Base-by-base conservation (phyloP, 331 rosid genomes). In the Rhamnella rubrinervis region DNA sequence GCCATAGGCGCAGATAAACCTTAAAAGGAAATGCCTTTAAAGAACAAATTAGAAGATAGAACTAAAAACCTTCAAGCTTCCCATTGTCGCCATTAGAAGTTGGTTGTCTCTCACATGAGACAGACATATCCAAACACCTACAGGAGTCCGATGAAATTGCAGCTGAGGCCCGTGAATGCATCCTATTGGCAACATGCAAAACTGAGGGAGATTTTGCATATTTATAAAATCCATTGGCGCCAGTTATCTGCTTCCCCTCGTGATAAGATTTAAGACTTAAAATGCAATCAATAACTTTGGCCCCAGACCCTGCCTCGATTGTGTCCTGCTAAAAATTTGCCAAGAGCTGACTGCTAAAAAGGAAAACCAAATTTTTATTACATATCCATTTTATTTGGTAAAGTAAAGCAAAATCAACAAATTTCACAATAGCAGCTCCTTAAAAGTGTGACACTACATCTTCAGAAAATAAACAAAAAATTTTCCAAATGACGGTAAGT, bases 271-370 rank as follows among this genome's bases (percentile, higher is more conserved):
- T 89, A 67, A 93, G 91, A 4, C 87, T 80, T 77, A 93, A 85
- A 72, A 93, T 77, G 73, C 98, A 93, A 66, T 93, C 96, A 37
- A 89, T 97, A 66, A 91, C 87, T 81, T 84, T 93, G 40, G 77
- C 81, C 55, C 75, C 87, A 1, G 97, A 85, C 47, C 92, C 96
- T 63, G 71, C 78, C 10, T 93, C 98, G 21, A 88, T 65, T 41
- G 87, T 65, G 70, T 91, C 97, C 98, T 91, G 86, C n/a, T n/a
- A n/a, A n/a, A n/a, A n/a, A n/a, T 23, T 0, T 23, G 20, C 98
- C 75, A 59, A 12, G 6, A 60, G 11, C 44, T 8, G 46, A 6
- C n/a, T n/a, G 39, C 49, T 25, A 6, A 28, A 49, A 59, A 26
- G 18, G n/a, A 16, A 37, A 55, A 55, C 15, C 44, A 28, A 2